These are phyloP conservation scores for Spathaspora sp. DNA, from an alignment of 1,139 yeast species.

Conservation along the genomic window DNA sequence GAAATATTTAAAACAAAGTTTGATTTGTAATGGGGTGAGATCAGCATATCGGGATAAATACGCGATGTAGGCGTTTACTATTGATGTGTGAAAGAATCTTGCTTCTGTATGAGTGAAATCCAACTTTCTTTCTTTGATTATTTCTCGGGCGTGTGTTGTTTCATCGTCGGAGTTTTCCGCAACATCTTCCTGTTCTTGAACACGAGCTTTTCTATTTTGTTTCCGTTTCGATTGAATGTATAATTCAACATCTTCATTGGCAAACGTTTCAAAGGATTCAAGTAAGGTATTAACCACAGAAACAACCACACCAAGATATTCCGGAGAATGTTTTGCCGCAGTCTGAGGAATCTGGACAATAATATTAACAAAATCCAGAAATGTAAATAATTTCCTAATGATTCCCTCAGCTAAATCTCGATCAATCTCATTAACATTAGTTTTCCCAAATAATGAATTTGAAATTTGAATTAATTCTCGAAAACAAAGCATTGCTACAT, in stretches of 20 bases:
- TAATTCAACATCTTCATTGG: slow-evolving; percentile 60
- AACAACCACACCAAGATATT: slow-evolving; percentile 59
- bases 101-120: slow-evolving; percentile 45
- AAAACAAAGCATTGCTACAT: slow-evolving; percentile 71
- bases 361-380: slow-evolving; percentile 60
- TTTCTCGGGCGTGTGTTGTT: slow-evolving; percentile 38
- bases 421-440: slow-evolving; percentile 49
- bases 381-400: slow-evolving; percentile 55
- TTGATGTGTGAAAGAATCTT: slow-evolving; percentile 40
- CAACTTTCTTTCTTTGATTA: slow-evolving; percentile 50
- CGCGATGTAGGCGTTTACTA: slow-evolving; percentile 52
- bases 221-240: slow-evolving; percentile 52
- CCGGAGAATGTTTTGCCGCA: slow-evolving; percentile 66
- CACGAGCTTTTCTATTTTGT: slow-evolving; percentile 23
- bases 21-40: slow-evolving; percentile 58
- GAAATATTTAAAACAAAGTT: slow-evolving; percentile 65
- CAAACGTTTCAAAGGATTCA: slow-evolving; percentile 65
- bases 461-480: slow-evolving; percentile 62
- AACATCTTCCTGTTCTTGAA: slow-evolving; percentile 24
- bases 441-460: slow-evolving; percentile 46
- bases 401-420: slow-evolving; percentile 50
- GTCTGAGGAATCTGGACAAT: slow-evolving; percentile 62
- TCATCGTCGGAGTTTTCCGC: slow-evolving; percentile 45
- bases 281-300: slow-evolving; percentile 67
- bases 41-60: slow-evolving; percentile 59